phyloP scores from a whole-genome alignment of 768 basidiomycete genomes.

The Suillus cothurnatus region DNA sequence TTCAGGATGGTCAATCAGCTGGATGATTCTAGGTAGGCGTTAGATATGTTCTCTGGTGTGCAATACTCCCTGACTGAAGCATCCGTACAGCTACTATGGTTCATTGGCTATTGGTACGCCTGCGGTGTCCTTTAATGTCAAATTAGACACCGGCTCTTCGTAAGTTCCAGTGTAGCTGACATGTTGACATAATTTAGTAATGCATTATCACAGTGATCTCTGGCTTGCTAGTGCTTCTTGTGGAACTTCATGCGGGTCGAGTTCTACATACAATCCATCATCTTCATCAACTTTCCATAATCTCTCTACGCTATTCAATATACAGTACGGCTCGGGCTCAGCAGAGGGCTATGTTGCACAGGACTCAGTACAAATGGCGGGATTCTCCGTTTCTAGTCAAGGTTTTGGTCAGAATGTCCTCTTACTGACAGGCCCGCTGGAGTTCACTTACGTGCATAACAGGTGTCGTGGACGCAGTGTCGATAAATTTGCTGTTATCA shows the following conservation, averaged over 20 bases:
- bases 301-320: constrained; percentile 37
- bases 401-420: constrained; percentile 36
- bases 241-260: constrained; percentile 30
- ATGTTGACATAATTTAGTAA: constrained; percentile 3
- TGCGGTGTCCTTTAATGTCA: constrained; percentile 45
- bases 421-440: not conserved
- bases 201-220: constrained; percentile 39
- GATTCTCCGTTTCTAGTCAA: constrained; percentile 50
- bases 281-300: constrained; percentile 42
- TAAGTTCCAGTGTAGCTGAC: constrained; percentile 16
- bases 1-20: constrained; percentile 64
- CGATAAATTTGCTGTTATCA: constrained; percentile 38
- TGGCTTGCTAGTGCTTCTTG: constrained; percentile 49
- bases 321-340: constrained; percentile 50
- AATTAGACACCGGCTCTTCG: constrained; percentile 55
- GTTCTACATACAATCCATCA: constrained; percentile 34
- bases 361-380: constrained; percentile 54
- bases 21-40: constrained; percentile 60
- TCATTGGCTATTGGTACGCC: constrained; percentile 49
- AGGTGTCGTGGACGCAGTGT: constrained; percentile 44
- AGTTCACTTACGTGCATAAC: constrained; percentile 3
- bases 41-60: not conserved
- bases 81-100: constrained; percentile 37
- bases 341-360: constrained; percentile 47
- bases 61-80: constrained; percentile 5